A percentile compares a stretch with the other conserved stretches of the same genome.
These are phyloP conservation scores for Acanthamoeba royreba DNA, from an alignment of 208 protist species.

Conservation along the genomic window DNA sequence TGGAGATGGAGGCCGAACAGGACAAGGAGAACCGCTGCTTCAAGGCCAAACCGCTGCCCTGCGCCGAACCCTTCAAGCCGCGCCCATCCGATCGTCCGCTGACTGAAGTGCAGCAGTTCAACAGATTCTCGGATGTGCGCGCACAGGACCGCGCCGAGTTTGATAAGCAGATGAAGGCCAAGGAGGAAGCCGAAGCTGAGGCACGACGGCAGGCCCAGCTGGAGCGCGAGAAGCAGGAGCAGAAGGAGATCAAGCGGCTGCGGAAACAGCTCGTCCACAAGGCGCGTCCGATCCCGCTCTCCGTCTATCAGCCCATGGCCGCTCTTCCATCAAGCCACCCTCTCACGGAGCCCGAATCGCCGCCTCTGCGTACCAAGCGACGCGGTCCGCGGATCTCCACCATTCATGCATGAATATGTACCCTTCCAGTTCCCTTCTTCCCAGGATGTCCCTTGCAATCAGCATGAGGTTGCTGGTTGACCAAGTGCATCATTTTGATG, in stretches of 20 bases:
- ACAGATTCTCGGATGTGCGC: background rate
- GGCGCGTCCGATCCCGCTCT: background rate
- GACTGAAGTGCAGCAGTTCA: background rate
- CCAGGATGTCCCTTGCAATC: too few relatives aligned
- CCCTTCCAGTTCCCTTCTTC: too few relatives aligned
- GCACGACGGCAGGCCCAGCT: background rate
- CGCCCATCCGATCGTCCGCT: background rate
- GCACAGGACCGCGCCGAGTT: background rate
- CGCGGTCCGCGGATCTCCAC: too few relatives aligned
- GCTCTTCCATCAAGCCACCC: background rate
- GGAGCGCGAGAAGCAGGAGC: background rate
- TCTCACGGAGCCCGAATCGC: background rate
- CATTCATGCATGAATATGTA: too few relatives aligned
- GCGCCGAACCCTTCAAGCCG: background rate
- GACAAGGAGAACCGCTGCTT: background rate
- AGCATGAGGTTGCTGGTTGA: too few relatives aligned
- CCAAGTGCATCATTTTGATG: too few relatives aligned
- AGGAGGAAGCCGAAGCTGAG: slow-evolving; percentile 24
- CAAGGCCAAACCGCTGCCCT: background rate
- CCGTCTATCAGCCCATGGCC: background rate
- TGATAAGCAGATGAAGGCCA: background rate
- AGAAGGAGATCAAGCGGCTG: background rate
- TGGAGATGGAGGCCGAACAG: background rate
- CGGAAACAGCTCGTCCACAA: background rate
- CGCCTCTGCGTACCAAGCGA: background rate